These are phyloP conservation scores for Onygenales sp. DNA, from an alignment of 2,329 filamentous ascomycete genomes.

Conservation along the genomic window DNA sequence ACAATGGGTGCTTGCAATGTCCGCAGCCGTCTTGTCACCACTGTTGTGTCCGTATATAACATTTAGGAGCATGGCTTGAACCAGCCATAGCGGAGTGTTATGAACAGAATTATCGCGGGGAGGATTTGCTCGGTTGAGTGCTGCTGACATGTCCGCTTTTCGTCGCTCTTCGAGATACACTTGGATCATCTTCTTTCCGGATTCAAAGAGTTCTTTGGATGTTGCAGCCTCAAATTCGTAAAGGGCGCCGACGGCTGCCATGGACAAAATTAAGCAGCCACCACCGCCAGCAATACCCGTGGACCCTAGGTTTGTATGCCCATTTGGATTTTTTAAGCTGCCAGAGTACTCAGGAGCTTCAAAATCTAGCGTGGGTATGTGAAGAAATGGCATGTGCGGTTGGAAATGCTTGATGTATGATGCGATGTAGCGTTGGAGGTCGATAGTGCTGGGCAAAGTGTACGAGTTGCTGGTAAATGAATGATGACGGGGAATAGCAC, in stretches of 20 bases:
- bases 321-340: slow-evolving; percentile 48
- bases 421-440: slow-evolving; percentile 82
- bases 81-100: slow-evolving; percentile 81
- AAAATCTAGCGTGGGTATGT: slow-evolving; percentile 85
- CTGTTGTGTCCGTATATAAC: slow-evolving; percentile 94
- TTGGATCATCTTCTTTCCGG: slow-evolving; percentile 91
- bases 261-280: slow-evolving; percentile 76
- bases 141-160: slow-evolving; percentile 66
- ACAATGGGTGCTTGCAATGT: slow-evolving; percentile 88
- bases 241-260: slow-evolving; percentile 76
- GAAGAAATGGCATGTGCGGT: slow-evolving; percentile 88
- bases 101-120: slow-evolving; percentile 54
- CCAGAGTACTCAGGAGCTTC: slow-evolving; percentile 61
- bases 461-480: slow-evolving; percentile 12
- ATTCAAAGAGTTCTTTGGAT: slow-evolving; percentile 80
- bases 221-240: slow-evolving; percentile 76
- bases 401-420: slow-evolving; percentile 90
- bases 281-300: slow-evolving; percentile 60
- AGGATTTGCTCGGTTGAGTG: slow-evolving; percentile 42
- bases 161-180: slow-evolving; percentile 84
- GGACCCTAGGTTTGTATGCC: slow-evolving; percentile 42
- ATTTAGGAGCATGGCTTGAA: slow-evolving; percentile 94
- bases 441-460: slow-evolving; percentile 66
- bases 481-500: slow-evolving; percentile 24
- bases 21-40: slow-evolving; percentile 79